Base-by-base conservation (phyloP, 768 basidiomycete species). In the Pleurotus salmoneostramineus region DNA sequence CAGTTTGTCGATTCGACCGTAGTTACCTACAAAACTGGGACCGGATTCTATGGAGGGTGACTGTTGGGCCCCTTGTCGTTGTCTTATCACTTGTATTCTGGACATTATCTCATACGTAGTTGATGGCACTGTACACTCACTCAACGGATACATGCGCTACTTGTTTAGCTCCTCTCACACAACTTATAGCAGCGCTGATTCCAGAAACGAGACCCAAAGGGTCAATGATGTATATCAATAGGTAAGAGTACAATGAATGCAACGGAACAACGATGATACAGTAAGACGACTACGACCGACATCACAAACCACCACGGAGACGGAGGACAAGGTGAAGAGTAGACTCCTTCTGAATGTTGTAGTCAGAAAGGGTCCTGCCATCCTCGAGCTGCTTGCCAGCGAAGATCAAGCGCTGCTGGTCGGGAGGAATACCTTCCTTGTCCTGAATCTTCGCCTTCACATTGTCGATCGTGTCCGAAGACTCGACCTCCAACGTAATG, bases 361-460 rank as follows among this genome's bases (percentile, higher is more conserved):
- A 95, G 65, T 95, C 93, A 0, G 90, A 92, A 0, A 94, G 76
- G 0, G 93, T 95, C 21, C 93, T 89, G 15, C 93, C 93, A 63
- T 95, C 93, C 64, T 95, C 93, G 6, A 95, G 76, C 69, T 95
- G 93, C 74, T 95, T 95, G 34, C 93, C 93, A 33, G 93, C 93
- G 63, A 95, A 95, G 71, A 94, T 95, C 6, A 95, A 78, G 46
- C 92, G 89, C 66, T 95, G 92, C 68, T 93, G 92, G 65, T 94
- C 93, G 4, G 93, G 93, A 14, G 87, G 88, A 27, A 89, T 88
- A 34, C 89, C 93, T 66, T 94, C 93, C 77, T 95, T 95, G 70
- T 95, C 93, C 70, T 95, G 93, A 49, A 96, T 95, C 83, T 94
- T 95, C 43, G 88, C 82, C 74, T 92, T 93, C 43, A 93, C 90